Percentiles rank a stretch among this genome's conserved stretches.
Evolutionary conservation across 257 asterid genomes (phyloP).

Genomic region (Solanum tarijense): DNA sequence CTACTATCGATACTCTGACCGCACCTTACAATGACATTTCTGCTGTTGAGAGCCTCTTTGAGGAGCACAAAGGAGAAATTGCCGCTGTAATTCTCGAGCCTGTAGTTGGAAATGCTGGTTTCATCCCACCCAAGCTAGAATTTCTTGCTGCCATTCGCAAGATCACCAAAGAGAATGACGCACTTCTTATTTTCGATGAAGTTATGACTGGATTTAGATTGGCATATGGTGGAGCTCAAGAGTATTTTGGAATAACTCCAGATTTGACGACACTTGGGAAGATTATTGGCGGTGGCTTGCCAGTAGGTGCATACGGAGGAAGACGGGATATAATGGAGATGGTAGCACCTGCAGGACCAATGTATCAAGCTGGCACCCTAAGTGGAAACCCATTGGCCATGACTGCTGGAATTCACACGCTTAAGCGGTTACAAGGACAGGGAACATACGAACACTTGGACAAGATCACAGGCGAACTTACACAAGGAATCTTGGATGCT

Average conservation of each 20-base stretch:
- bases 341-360: conserved; percentile 99
- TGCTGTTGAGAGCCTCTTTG: conserved; percentile 56
- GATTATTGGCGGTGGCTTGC: conserved; percentile 95
- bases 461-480: conserved; percentile 62
- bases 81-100: conserved; percentile 87
- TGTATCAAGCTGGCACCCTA: conserved; percentile 97
- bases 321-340: conserved; percentile 94
- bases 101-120: conserved; percentile 95
- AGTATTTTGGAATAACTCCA: conserved; percentile 80
- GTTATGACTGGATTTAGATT: conserved; percentile 94
- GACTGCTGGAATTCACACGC: conserved; percentile 98
- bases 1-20: conserved; percentile 62
- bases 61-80: conserved; percentile 63
- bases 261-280: conserved; percentile 97
- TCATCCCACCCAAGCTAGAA: conserved; percentile 65
- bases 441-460: conserved; percentile 73
- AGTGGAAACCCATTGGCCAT: conserved; percentile 98
- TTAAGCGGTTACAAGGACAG: conserved; percentile 55
- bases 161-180: conserved; percentile 49
- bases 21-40: conserved; percentile 73
- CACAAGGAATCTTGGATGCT: conserved; percentile 56
- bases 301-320: conserved; percentile 99
- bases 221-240: conserved; percentile 97
- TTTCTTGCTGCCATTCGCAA: conserved; percentile 50
- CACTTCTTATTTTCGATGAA: conserved; percentile 84